Percentiles rank a stretch among this genome's conserved stretches.
Conservation (phyloP, 2,329 filamentous ascomycete genomes). For the Aureobasidium pullulans region DNA sequence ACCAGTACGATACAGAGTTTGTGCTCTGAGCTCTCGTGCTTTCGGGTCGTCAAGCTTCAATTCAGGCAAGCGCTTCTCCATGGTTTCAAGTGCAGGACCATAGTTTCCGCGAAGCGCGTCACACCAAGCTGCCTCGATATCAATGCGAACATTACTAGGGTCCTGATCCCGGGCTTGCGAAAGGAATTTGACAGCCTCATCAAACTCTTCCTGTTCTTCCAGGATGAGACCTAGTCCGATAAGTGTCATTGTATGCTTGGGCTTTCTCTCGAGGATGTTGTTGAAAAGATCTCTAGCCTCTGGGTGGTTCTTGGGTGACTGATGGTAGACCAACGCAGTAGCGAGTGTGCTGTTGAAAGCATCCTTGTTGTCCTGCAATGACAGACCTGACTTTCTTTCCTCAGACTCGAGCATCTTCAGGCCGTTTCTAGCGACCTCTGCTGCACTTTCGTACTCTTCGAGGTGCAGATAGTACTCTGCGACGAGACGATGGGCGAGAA, state of each 20-base stretch:
- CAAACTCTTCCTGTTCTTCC: conserved; percentile 86
- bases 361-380: conserved; percentile 63
- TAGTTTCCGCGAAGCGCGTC: conserved; percentile 76
- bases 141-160: conserved; percentile 65
- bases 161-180: conserved; percentile 68
- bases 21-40: conserved; percentile 66
- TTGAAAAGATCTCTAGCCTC: conserved; percentile 87
- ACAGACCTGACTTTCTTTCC: conserved; percentile 58
- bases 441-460: conserved; percentile 76
- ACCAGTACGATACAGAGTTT: conserved; percentile 80
- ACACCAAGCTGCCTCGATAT: conserved; percentile 86
- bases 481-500: conserved; percentile 76
- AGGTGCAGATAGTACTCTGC: conserved; percentile 75
- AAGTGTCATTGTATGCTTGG: conserved; percentile 69
- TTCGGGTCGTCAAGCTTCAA: conserved; percentile 56
- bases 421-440: conserved; percentile 72
- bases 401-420: conserved; percentile 54
- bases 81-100: conserved; percentile 55
- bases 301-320: conserved; percentile 79
- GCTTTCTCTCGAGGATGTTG: conserved; percentile 66
- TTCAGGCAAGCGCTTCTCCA: conserved; percentile 61
- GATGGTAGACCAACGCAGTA: conserved; percentile 83
- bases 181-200: conserved; percentile 73
- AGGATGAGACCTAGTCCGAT: conserved; percentile 87
- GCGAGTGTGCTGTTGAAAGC: conserved; percentile 70